Conservation (phyloP, 75 land plant species). For the Isoetes taiwanensis region DNA sequence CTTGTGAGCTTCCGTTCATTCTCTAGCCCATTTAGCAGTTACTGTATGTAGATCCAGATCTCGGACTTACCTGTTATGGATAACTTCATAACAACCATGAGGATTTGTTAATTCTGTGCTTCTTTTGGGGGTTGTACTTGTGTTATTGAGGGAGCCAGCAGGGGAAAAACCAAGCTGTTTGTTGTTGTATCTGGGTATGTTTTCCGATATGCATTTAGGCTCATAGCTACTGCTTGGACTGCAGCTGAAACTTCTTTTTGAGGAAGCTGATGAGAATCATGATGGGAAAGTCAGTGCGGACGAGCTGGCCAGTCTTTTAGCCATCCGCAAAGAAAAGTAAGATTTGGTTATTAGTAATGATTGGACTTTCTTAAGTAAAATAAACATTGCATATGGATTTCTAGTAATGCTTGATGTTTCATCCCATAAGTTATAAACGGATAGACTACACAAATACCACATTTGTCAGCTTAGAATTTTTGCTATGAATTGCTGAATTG, state of each 20-base stretch:
- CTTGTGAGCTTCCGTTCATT: no score
- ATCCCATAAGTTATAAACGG: not conserved
- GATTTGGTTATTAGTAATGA: not conserved
- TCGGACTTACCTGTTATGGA: no score
- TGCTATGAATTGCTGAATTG: not conserved
- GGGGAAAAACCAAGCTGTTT: no score
- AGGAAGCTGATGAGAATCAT: conserved; percentile 55
- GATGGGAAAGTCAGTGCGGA: conserved; percentile 87
- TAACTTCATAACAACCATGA: no score
- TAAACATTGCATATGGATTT: not conserved
- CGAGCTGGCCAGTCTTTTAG: conserved; percentile 68
- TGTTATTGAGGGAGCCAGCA: no score
- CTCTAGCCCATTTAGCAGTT: no score
- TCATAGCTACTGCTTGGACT: not conserved
- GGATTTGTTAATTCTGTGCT: no score
- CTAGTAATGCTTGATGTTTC: not conserved
- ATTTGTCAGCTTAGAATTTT: not conserved
- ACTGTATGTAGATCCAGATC: no score
- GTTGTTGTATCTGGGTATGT: no score
- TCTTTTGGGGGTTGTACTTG: no score
- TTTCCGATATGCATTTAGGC: no score
- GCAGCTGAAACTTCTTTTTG: conserved; percentile 61
- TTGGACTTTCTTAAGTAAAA: not conserved
- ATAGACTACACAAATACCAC: no score
- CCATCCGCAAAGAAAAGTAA: conserved; percentile 59